Evolutionary conservation across 768 basidiomycete genomes (phyloP), one percentile per base, ranked within the genome.

Genomic region (Termitomyces sp.): DNA sequence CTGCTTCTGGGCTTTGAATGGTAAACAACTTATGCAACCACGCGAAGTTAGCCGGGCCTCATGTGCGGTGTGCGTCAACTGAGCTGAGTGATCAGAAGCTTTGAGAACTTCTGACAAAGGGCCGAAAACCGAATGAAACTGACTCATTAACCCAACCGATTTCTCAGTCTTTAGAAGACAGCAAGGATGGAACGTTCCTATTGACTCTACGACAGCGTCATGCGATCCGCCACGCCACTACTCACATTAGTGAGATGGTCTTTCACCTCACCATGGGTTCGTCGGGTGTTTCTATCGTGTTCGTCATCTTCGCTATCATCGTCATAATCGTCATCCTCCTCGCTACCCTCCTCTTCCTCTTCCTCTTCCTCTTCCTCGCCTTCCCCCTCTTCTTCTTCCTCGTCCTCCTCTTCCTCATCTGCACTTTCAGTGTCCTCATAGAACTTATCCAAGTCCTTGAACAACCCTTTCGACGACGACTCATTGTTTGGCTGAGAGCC

Each of bases 371-470:
- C 70, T 1, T 73, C 74, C 0, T 68, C 69, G 1, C 69, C 68
- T 0, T 65, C 71, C 5, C 66, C 69, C 9, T 66, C 65, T 0
- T 68, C 66, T 1, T 66, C 67, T 8, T 70, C 73, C 0, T 68
- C 69, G 1, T 68, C 62, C 0, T 66, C 63, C 3, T 67, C 62
- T 7, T 69, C 70, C 15, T 67, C 71, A 27, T 66, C 68, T 12
- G 65, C 66, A 6, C 67, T 64, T 4, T 73, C 75, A 0, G 69
- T 73, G 37, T 81, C 84, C 5, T 78, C 88, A 68, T 93, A 93
- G 68, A 93, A 94, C 61, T 82, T 78, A 65, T 93, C 89, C 63
- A 93, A 71, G 71, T 93, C 82, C 68, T 76, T 84, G 62, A 74
- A 75, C 41, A 76, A 76, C 45, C 76, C 81, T 58, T 77, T 78